Evolutionary conservation across 805 yeast genomes (phyloP), one percentile per base, ranked within the genome.

Genomic region (Osmozyma mogii): DNA sequence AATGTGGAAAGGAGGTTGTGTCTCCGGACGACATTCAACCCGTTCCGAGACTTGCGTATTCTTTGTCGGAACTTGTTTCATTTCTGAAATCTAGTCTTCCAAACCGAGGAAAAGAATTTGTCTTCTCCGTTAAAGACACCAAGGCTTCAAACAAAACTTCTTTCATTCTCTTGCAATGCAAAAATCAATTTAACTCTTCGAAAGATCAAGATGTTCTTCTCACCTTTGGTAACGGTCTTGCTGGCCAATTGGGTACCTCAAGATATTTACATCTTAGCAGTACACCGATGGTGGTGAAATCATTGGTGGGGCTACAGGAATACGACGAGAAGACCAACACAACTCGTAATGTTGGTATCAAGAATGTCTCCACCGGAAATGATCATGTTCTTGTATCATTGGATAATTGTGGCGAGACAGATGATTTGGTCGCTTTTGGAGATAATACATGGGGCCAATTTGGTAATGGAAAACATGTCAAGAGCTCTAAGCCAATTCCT

Each of bases 161-260:
- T 3, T 57, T 45, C 33, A 31, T 61, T 22, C 10, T 12, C 9
- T 14, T 6, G 15, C 6, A 5, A 7, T 22, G 8, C 21, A 8
- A 18, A 18, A 18, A 18, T 18, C 45, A 49, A 17, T 30, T 66
- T 26, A 44, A 39, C 15, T 51, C 50, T 16, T 35, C 31, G 17
- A 42, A 43, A 9, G 37, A 45, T 9, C 45, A 48, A 19, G 42
- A 43, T 29, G 22, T 59, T 16, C 29, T 70, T 27, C 63, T 80
- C 40, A 66, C 84, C 3, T 78, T 87, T 61, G 98, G 98, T 13
- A 76, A 77, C 45, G 95, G 96, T 4, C 51, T 80, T 30, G 69
- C 72, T 44, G 98, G 97, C 11, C 94, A 85, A 55, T 62, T 87
- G 32, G 98, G 96, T 15, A 70, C 72, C 25, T 85, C 84, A 10